Base-by-base conservation (phyloP, 164 flowering plant species). In the Chimonanthus praecox region DNA sequence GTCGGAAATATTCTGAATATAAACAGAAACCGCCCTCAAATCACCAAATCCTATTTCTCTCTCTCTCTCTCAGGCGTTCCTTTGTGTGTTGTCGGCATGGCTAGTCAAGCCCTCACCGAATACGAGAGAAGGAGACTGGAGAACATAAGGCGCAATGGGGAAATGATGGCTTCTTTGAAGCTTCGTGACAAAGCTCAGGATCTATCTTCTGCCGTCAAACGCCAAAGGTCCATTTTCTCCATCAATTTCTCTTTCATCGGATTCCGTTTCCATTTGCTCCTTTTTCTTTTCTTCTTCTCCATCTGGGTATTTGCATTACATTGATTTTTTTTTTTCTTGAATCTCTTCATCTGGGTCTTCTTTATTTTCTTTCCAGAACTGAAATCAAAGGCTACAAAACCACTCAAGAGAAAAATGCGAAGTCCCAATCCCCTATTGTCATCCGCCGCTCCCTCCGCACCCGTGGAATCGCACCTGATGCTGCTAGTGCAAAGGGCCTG, bases 71-170 rank as follows among this genome's bases (percentile, higher is more conserved):
- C 70, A 68, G 69, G 68, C 50, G 68, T 68, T 72, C 61, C n/a
- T 64, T 68, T 33, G 49, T 50, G 33, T 33, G 33, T 33, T 33
- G 33, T 33, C 33, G 33, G 33, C 44, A 89, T 89, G 92, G 87
- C 86, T 80, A 2, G 82, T 44, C 5, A 80, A 72, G 3, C 64
- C 68, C 73, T 92, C 58, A 88, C 90, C 4, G 93, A 90, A 58
- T 94, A 94, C 79, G 98, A 94, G 82, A 87, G 89, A 4, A 75
- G 72, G 74, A 82, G 98, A 61, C 88, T 89, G 16, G 94, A 94
- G 70, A 88, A 90, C 82, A 90, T 92, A 2, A 83, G 81, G 70
- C 86, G 89, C 21, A 89, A 89, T 71, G 80, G 77, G 0, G 80
- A 88, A 73, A 86, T 86, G 89, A 71, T 90, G 78, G 88, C 92